Percentiles rank a stretch among this genome's conserved stretches.
Evolutionary conservation across 208 protist species (phyloP).

Genomic region (Crithidia bombi): DNA sequence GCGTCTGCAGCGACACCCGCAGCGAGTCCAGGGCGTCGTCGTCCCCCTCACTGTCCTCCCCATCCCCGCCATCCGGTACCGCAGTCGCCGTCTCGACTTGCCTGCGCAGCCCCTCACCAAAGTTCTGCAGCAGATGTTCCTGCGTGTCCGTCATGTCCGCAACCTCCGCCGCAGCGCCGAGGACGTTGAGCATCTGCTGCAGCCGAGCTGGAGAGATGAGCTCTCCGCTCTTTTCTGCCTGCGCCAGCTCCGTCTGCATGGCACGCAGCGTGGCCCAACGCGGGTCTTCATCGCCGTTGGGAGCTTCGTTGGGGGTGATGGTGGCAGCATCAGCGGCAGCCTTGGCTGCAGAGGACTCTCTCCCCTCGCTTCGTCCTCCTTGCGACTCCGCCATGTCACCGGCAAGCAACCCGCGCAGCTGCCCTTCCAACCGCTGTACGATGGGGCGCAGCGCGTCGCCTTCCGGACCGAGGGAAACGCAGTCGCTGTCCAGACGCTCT

Average conservation of each 20-base stretch:
- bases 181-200: conserved; percentile 23
- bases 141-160: conserved; percentile 4
- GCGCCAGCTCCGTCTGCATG: conserved; percentile 40
- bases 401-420: conserved; percentile 23
- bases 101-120: conserved; percentile 13
- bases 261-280: conserved; percentile 39
- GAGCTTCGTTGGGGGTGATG: not conserved
- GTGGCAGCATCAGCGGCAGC: conserved; percentile 6
- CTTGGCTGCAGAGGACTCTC: not conserved
- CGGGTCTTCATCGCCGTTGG: not conserved
- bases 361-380: not conserved
- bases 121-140: conserved; percentile 16
- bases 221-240: conserved; percentile 19
- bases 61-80: not conserved
- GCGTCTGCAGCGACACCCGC: conserved; percentile 24
- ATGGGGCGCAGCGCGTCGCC: conserved; percentile 35
- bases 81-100: conserved; percentile 6
- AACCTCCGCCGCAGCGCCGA: conserved; percentile 14
- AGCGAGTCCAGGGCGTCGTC: conserved; percentile 17
- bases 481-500: conserved; percentile 31
- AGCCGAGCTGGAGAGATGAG: conserved; percentile 30
- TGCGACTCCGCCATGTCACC: not conserved
- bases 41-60: not conserved
- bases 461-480: conserved; percentile 28
- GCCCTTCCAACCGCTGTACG: conserved; percentile 28